Percentiles rank a stretch among this genome's conserved stretches.
These are phyloP conservation scores for Colletotrichum gloeosporioides DNA, from an alignment of 2,329 filamentous ascomycete genomes.

Conservation along the genomic window DNA sequence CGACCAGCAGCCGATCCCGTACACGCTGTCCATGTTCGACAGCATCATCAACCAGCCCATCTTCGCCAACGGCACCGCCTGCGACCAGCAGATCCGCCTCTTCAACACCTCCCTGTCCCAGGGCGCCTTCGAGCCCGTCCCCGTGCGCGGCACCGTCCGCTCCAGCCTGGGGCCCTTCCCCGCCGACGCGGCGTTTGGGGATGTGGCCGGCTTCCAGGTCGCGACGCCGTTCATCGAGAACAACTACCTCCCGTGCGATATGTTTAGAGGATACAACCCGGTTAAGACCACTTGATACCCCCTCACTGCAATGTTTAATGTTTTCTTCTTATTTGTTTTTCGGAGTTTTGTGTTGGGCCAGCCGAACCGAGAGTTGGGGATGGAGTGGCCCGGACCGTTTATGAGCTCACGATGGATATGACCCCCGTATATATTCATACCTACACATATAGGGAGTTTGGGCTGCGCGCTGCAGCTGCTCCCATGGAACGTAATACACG, in stretches of 20 bases:
- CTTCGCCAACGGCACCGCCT: conserved; percentile 44
- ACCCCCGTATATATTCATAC: neutral
- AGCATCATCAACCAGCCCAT: conserved; percentile 62
- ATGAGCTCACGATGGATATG: conserved; percentile 2
- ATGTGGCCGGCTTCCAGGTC: conserved; percentile 19
- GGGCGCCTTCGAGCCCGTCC: conserved; percentile 28
- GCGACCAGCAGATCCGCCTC: conserved; percentile 48
- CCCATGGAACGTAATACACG: neutral
- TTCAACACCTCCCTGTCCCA: conserved; percentile 50
- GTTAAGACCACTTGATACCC: conserved; percentile 20
- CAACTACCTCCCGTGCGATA: conserved; percentile 24
- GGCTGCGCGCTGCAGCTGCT: neutral
- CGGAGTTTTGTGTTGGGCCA: neutral
- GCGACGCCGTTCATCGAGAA: conserved; percentile 24
- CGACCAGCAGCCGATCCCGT: conserved; percentile 27
- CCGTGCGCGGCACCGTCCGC: conserved; percentile 28
- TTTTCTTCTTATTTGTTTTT: neutral
- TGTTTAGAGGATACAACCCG: conserved; percentile 21
- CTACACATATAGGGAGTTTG: neutral
- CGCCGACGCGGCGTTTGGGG: neutral
- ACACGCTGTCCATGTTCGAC: conserved; percentile 47
- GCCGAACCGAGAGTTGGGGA: neutral
- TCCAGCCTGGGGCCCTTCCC: conserved; percentile 31
- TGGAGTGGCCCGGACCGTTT: neutral
- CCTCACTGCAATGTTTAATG: neutral